These are phyloP conservation scores for Lindgomyces ingoldianus DNA, from an alignment of 495 filamentous ascomycete species.

Conservation along the genomic window DNA sequence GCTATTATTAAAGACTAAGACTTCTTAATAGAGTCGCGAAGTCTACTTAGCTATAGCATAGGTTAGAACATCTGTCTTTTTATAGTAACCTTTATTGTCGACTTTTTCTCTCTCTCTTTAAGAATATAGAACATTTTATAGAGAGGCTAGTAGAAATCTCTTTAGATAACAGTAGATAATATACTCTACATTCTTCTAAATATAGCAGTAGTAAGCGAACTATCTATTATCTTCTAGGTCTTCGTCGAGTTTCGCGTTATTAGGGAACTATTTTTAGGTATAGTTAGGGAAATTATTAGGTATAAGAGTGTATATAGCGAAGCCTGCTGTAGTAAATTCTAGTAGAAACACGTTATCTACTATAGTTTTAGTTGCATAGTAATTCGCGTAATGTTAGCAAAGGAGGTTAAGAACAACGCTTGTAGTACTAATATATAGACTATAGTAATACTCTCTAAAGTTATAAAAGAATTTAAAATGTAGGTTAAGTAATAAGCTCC, in stretches of 20 bases:
- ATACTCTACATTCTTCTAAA: background rate
- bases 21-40: background rate
- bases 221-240: background rate
- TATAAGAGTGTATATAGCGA: background rate
- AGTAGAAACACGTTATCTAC: background rate
- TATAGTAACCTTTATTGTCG: background rate
- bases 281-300: background rate
- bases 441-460: background rate
- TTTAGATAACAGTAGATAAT: background rate
- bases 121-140: background rate
- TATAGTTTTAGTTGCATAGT: background rate
- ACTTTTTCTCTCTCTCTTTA: background rate
- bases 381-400: background rate
- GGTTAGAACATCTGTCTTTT: background rate
- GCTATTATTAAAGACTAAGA: background rate
- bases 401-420: background rate
- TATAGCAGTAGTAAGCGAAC: background rate
- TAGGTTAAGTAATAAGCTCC: background rate
- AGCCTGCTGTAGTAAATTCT: background rate
- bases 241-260: background rate
- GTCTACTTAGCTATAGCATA: background rate
- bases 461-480: background rate
- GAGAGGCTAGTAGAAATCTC: background rate
- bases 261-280: background rate
- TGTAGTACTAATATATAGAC: background rate